Conservation (phyloP, 768 basidiomycete genomes). For the Tulasnella sp. region DNA sequence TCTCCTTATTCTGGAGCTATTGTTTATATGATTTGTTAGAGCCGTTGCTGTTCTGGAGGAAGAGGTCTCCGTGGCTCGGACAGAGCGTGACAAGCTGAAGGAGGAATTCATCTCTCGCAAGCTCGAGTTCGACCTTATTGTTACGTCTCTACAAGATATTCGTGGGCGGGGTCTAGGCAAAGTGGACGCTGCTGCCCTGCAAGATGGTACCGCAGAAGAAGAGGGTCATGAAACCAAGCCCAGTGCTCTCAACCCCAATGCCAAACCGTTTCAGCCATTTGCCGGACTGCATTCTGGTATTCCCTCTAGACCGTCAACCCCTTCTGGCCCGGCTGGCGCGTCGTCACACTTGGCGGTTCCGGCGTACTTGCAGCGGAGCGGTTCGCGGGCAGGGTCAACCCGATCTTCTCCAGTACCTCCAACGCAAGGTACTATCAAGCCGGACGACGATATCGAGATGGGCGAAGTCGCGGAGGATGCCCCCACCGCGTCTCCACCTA, state of each 20-base stretch:
- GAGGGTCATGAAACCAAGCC: neutral
- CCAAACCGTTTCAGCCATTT: conserved; percentile 32
- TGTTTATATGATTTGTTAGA: neutral
- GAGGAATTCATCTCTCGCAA: conserved; percentile 32
- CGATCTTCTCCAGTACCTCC: conserved; percentile 23
- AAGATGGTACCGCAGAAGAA: conserved; percentile 1
- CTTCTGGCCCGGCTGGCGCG: neutral
- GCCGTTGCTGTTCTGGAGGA: conserved; percentile 18
- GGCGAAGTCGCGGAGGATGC: conserved; percentile 67
- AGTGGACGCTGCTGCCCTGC: neutral
- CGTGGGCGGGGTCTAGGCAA: conserved; percentile 10
- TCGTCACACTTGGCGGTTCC: conserved; percentile 3
- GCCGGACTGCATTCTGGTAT: neutral
- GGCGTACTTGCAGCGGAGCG: neutral
- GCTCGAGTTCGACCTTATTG: conserved; percentile 21
- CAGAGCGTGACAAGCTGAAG: conserved; percentile 38
- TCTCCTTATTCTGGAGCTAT: conserved; percentile 22
- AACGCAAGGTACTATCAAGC: conserved; percentile 19
- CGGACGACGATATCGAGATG: conserved; percentile 75
- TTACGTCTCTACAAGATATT: neutral
- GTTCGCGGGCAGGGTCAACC: conserved; percentile 13
- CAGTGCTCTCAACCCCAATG: conserved; percentile 29
- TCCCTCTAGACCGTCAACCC: conserved; percentile 13
- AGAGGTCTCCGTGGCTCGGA: conserved; percentile 23
- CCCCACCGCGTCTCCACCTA: conserved; percentile 37